A percentile compares a stretch with the other conserved stretches of the same genome.
phyloP scores from a whole-genome alignment of 139 green algal species.

The Pleodorina starrii region DNA sequence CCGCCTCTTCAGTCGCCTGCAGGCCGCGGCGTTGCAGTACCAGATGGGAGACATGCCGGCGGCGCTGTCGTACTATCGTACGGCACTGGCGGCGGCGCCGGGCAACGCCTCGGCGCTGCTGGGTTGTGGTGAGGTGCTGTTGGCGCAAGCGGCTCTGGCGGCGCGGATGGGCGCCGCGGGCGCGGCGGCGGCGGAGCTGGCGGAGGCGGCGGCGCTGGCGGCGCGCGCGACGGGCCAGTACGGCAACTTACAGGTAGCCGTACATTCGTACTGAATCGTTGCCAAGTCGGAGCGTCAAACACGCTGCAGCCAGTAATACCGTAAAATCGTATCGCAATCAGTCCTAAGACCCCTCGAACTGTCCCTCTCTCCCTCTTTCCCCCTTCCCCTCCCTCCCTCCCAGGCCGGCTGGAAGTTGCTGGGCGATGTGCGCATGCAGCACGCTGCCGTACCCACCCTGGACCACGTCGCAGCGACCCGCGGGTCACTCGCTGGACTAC shows the following conservation, averaged over 20 bases:
- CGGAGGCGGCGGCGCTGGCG: conserved; percentile 54
- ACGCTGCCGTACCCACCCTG: conserved; percentile 58
- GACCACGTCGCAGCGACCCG: background rate
- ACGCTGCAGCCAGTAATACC: no score
- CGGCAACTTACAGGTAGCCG: conserved; percentile 64
- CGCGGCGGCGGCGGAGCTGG: conserved; percentile 69
- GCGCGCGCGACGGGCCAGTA: conserved; percentile 12
- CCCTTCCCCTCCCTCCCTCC: background rate
- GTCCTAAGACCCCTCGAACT: no score
- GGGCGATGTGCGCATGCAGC: conserved; percentile 75
- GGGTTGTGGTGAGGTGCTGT: conserved; percentile 34
- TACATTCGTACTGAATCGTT: no score
- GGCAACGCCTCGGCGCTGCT: conserved; percentile 44
- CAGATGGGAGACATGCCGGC: conserved; percentile 61
- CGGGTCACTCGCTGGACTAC: background rate
- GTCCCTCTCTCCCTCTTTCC: background rate
- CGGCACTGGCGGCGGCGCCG: conserved; percentile 37
- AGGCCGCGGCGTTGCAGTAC: conserved; percentile 71
- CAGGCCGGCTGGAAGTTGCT: conserved; percentile 82
- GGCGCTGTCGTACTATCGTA: conserved; percentile 46
- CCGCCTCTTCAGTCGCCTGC: conserved; percentile 72
- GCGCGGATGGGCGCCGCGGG: conserved; percentile 64
- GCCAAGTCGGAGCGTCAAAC: no score
- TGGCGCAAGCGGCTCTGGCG: conserved; percentile 47
- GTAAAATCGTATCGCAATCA: no score